Evolutionary conservation across 2,329 filamentous ascomycete species (phyloP).

Genomic region (Venturia effusa): DNA sequence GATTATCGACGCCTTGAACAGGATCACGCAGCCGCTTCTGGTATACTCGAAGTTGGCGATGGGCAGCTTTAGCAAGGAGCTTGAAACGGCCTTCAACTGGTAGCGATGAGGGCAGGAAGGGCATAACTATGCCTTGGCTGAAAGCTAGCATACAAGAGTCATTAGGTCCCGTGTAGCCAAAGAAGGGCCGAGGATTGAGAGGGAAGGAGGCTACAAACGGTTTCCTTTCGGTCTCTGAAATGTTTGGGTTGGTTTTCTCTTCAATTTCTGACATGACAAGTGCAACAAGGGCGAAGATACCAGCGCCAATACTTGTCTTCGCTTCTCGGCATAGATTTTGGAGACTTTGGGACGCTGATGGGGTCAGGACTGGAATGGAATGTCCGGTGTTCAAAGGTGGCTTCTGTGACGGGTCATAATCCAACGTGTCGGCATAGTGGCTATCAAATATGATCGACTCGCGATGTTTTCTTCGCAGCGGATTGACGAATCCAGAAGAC

Average conservation of each 20-base stretch:
- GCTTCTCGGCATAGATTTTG: conserved; percentile 28
- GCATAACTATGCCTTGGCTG: conserved; percentile 34
- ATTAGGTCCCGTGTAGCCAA: conserved; percentile 25
- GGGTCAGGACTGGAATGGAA: conserved; percentile 22
- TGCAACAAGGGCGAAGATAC: conserved; percentile 35
- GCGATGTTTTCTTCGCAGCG: conserved; percentile 22
- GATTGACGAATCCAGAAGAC: conserved; percentile 31
- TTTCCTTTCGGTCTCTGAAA: conserved; percentile 19
- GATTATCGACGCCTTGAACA: conserved; percentile 21
- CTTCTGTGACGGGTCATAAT: conserved; percentile 23
- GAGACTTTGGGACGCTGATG: conserved; percentile 23
- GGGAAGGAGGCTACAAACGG: conserved; percentile 36
- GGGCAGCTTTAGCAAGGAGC: conserved; percentile 29
- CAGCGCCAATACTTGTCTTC: conserved; percentile 31
- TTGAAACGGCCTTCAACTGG: conserved; percentile 27
- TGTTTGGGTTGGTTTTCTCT: conserved; percentile 22
- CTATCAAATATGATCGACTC: conserved; percentile 17
- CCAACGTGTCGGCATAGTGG: conserved; percentile 25
- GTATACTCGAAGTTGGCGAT: conserved; percentile 32
- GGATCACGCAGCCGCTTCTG: conserved; percentile 29
- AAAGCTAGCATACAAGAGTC: conserved; percentile 39
- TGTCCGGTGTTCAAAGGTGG: conserved; percentile 29
- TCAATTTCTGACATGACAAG: conserved; percentile 37
- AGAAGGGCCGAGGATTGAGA: conserved; percentile 35
- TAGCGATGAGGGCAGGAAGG: conserved; percentile 27